A percentile compares a stretch with the other conserved stretches of the same genome.
Evolutionary conservation across 2,329 filamentous ascomycete species (phyloP).

Genomic region (Simplicillium sp.): DNA sequence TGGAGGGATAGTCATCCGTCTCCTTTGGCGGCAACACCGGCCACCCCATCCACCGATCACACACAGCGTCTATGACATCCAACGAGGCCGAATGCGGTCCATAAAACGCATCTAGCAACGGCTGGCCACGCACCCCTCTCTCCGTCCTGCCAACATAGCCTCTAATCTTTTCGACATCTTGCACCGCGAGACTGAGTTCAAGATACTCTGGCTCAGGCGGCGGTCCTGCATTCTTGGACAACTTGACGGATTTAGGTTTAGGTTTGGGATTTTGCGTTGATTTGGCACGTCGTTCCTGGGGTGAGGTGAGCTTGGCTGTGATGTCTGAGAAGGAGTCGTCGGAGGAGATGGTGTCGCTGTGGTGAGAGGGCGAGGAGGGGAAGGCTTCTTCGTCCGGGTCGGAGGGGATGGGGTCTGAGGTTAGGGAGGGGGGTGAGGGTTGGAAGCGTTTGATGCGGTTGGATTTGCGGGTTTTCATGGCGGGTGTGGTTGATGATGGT

Average conservation of each 20-base stretch:
- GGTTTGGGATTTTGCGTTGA: constrained; percentile 13
- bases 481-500: too few species aligned
- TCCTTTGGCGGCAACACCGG: constrained; percentile 28
- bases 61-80: constrained; percentile 23
- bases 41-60: constrained; percentile 30
- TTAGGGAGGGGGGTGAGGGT: too few species aligned
- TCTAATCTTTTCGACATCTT: constrained; percentile 20
- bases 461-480: too few species aligned
- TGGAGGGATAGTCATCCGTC: constrained; percentile 9
- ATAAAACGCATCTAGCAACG: constrained; percentile 30
- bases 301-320: too few species aligned
- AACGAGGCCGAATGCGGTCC: constrained; percentile 26
- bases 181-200: constrained; percentile 22
- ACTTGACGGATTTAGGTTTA: too few species aligned
- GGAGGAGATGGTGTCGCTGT: too few species aligned
- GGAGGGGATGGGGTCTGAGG: too few species aligned
- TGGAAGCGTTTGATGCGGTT: too few species aligned
- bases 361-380: too few species aligned
- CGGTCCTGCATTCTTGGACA: constrained; percentile 8
- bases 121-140: constrained; percentile 19
- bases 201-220: constrained; percentile 17
- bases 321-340: too few species aligned
- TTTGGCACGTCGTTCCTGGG: constrained; percentile 10
- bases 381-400: too few species aligned
- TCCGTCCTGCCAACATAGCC: constrained; percentile 26